Base-by-base conservation (phyloP, 129 eudicot species). In the Smallanthus sonchifolius region DNA sequence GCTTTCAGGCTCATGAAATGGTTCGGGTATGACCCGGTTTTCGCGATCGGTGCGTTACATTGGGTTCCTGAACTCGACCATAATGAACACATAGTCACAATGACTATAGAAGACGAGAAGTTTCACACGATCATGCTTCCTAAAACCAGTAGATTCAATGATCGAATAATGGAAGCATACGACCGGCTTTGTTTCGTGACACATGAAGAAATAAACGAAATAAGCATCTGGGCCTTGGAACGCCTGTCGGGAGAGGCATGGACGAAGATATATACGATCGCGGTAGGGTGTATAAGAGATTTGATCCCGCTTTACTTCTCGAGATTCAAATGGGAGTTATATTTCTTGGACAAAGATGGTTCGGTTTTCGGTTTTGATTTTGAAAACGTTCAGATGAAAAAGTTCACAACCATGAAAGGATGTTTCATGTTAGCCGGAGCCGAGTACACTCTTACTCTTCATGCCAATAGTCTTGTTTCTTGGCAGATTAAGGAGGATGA, bases 401-500 rank as follows among this genome's bases (percentile, higher is more conserved):
- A 72, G 62, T 39, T 84, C 10, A 77, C 65, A 39, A 61, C 49
- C 28, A 42, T 44, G 14, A 67, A 57, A 36, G 81, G 44, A 69
- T 6, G 4, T 56, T 49, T 64, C 14, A 51, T 52, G 40, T 5
- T 16, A 10, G 1, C 65, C 15, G 55, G 32, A 36, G 44, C 38
- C 11, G 38, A 63, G 55, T 82, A 57, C 28, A 10, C 52, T 6
- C 71, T 79, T 63, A 10, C 52, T 6, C 71, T 79, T 63, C 94
- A 88, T 83, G 90, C 85, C 56, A 88, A 85, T 74, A 83, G 88
- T 78, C 90, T 83, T 30, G 74, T 80, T 69, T 85, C 87, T 5
- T 85, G 93, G 87, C 57, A 36, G 69, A 66, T 16, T 2, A 49
- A 62, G 52, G 52, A 66, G 35, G 67, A 51, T 6, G 42, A n/a